Percentiles rank a stretch among this genome's conserved stretches.
Conservation (phyloP, 345 rosid species). For the Citrus mangshanensis region DNA sequence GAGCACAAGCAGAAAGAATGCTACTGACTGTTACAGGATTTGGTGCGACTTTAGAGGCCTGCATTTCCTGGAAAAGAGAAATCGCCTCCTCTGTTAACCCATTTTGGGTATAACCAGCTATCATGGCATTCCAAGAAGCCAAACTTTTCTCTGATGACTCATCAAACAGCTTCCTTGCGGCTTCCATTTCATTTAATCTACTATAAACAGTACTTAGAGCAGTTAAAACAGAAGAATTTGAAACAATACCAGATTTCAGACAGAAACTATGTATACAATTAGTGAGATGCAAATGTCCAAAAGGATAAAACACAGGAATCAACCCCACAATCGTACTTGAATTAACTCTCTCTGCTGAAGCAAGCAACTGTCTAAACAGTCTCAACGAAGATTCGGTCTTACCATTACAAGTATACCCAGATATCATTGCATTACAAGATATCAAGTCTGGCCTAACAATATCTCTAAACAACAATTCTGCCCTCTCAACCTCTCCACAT, state of each 20-base stretch:
- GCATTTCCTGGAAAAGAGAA: slow-evolving; percentile 68
- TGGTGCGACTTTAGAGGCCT: slow-evolving; percentile 43
- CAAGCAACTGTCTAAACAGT: slow-evolving; percentile 49
- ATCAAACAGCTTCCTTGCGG: slow-evolving; percentile 50
- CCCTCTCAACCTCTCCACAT: slow-evolving; percentile 44
- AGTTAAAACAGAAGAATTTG: slow-evolving; percentile 51
- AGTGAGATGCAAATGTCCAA: slow-evolving; percentile 53
- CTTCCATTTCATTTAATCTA: slow-evolving; percentile 58
- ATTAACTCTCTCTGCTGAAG: slow-evolving; percentile 42
- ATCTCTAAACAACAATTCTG: slow-evolving; percentile 44
- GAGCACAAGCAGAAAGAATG: slow-evolving; percentile 81
- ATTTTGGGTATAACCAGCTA: slow-evolving; percentile 76
- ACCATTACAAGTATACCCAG: slow-evolving; percentile 59
- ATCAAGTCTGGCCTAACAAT: slow-evolving; percentile 57
- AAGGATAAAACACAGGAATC: slow-evolving; percentile 56
- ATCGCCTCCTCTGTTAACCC: slow-evolving; percentile 66
- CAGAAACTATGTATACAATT: slow-evolving; percentile 52
- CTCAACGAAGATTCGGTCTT: slow-evolving; percentile 45
- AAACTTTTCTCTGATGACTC: slow-evolving; percentile 54
- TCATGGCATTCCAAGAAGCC: slow-evolving; percentile 88
- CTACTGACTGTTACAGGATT: slow-evolving; percentile 66
- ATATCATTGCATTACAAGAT: slow-evolving; percentile 77
- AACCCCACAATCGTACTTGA: slow-evolving; percentile 65
- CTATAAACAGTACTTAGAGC: slow-evolving; percentile 62
- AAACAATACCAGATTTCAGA: slow-evolving; percentile 45